Evolutionary conservation across 1,139 yeast genomes (phyloP).

Genomic region (Candida tropicalis): DNA sequence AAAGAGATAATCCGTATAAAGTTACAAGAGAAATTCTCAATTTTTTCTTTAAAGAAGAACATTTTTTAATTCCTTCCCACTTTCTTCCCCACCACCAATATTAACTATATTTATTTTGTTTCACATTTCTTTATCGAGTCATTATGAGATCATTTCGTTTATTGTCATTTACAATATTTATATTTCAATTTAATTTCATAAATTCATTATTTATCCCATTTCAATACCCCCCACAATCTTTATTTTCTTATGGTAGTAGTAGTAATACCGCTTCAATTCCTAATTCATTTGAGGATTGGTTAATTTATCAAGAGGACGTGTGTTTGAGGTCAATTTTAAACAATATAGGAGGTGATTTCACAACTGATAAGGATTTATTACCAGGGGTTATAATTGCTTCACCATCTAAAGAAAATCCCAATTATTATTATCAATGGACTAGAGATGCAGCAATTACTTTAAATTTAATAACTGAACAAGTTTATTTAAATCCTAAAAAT

Average conservation of each 20-base stretch:
- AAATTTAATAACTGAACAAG: slow-evolving; percentile 56
- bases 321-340: slow-evolving; percentile 58
- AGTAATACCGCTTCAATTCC: background rate
- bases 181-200: slow-evolving; percentile 1
- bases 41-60: too few relatives aligned
- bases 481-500: slow-evolving; percentile 17
- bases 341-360: slow-evolving; percentile 54
- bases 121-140: too few relatives aligned
- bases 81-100: too few relatives aligned
- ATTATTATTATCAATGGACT: slow-evolving; percentile 89
- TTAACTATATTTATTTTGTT: background rate
- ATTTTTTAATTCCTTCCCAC: too few relatives aligned
- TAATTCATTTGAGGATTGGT: slow-evolving; percentile 55
- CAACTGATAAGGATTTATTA: slow-evolving; percentile 25
- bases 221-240: background rate
- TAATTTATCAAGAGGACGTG: slow-evolving; percentile 47
- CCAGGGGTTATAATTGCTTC: slow-evolving; percentile 85
- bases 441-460: slow-evolving; percentile 88
- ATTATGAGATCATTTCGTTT: background rate
- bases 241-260: background rate
- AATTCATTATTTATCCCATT: background rate
- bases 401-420: slow-evolving; percentile 68
- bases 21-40: too few relatives aligned
- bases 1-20: too few relatives aligned
- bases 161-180: background rate